These are phyloP conservation scores for Pythium phragmiticola DNA, from an alignment of 352 stramenopile genomes.

Conservation along the genomic window DNA sequence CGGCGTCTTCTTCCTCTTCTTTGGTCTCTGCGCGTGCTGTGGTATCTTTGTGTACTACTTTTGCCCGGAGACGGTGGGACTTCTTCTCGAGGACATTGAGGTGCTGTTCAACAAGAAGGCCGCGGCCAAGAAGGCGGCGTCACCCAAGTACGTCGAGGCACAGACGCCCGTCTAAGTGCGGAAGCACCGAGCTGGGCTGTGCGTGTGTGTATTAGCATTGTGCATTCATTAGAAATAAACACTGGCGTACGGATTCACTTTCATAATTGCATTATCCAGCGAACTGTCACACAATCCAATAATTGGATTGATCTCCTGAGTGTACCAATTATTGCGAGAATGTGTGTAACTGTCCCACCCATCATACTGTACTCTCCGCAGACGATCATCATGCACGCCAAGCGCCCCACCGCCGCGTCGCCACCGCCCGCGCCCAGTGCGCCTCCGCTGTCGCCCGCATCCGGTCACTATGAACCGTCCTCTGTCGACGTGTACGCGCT, in stretches of 20 bases:
- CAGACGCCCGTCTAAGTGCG: not conserved
- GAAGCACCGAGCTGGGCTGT: no score
- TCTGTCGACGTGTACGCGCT: conserved; percentile 10
- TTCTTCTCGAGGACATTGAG: conserved; percentile 39
- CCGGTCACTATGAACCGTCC: not conserved
- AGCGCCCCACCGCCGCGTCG: not conserved
- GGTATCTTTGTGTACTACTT: conserved; percentile 32
- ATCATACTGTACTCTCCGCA: no score
- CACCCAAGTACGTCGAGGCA: not conserved
- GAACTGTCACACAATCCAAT: no score
- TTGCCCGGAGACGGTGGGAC: conserved; percentile 38
- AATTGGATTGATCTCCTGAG: no score
- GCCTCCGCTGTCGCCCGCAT: conserved; percentile 13
- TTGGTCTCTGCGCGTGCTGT: conserved; percentile 18
- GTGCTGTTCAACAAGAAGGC: conserved; percentile 23
- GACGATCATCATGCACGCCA: not conserved
- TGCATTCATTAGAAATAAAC: no score
- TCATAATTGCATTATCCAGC: no score
- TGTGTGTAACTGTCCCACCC: no score
- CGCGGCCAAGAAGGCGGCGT: not conserved
- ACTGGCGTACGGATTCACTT: no score
- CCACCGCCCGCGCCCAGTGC: conserved; percentile 5
- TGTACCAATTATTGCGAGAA: no score
- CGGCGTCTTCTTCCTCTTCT: no score
- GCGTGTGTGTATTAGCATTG: no score